Percentiles rank a stretch among this genome's conserved stretches.
Conservation (phyloP, 2,329 filamentous ascomycete genomes). For the Aspergillus udagawae region DNA sequence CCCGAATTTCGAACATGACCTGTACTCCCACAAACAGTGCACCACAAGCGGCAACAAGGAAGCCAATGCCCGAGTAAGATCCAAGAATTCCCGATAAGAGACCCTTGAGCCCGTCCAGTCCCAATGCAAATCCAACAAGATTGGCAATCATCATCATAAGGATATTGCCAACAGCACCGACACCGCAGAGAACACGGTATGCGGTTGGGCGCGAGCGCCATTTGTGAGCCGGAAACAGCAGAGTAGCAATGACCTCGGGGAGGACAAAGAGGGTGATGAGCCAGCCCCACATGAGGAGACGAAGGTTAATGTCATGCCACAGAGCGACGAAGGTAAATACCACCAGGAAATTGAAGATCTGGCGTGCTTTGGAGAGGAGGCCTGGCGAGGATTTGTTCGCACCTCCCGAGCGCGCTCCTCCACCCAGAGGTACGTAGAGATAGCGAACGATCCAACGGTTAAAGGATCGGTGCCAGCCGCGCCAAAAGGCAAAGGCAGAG, state of each 20-base stretch:
- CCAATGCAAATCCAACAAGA: constrained; percentile 89
- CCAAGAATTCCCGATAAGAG: constrained; percentile 72
- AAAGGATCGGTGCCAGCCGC: constrained; percentile 90
- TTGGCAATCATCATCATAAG: constrained; percentile 97
- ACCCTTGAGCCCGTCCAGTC: constrained; percentile 77
- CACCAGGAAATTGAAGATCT: constrained; percentile 70
- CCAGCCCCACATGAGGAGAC: constrained; percentile 94
- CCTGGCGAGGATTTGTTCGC: constrained; percentile 28
- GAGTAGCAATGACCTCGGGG: constrained; percentile 71
- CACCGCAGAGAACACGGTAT: constrained; percentile 75
- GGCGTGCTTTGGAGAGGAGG: constrained; percentile 49
- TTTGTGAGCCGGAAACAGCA: constrained; percentile 67
- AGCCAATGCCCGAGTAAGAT: constrained; percentile 71
- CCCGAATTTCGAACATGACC: constrained; percentile 93
- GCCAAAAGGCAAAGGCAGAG: constrained; percentile 87
- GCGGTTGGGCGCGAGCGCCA: constrained; percentile 67
- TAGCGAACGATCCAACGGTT: constrained; percentile 95
- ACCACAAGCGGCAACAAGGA: constrained; percentile 66
- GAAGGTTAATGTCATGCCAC: constrained; percentile 95
- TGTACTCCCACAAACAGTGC: constrained; percentile 81
- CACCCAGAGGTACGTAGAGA: constrained; percentile 87
- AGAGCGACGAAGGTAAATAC: constrained; percentile 97
- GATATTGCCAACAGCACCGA: constrained; percentile 77
- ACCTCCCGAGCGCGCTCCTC: constrained; percentile 43
- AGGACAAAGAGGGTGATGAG: constrained; percentile 89